Percentiles rank a stretch among this genome's conserved stretches.
Conservation (phyloP, 306 rosid genomes). For the Cyclanthera cordifolia region DNA sequence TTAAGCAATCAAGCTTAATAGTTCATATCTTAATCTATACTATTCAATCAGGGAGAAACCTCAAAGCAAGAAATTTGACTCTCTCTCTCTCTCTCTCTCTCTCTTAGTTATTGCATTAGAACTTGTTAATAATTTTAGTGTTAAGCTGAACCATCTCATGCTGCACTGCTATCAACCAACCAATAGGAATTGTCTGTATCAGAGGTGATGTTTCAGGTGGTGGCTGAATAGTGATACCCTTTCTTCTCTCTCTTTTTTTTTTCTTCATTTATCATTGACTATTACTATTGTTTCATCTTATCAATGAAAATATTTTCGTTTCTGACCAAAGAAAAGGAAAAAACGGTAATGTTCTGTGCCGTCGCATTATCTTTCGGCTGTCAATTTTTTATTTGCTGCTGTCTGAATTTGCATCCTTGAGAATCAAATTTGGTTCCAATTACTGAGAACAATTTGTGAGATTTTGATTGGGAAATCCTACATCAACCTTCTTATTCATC, state of each 20-base stretch:
- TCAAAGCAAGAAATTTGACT: neutral
- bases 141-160: neutral
- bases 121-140: neutral
- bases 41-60: neutral
- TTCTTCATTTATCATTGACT: neutral
- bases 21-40: constrained; percentile 1
- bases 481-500: neutral
- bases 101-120: neutral
- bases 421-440: neutral
- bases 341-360: neutral
- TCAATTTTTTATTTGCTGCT: neutral
- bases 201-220: constrained; percentile 18
- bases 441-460: neutral
- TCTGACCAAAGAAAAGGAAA: too few relatives aligned
- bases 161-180: constrained; percentile 1
- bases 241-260: neutral
- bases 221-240: constrained; percentile 11
- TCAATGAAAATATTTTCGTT: too few relatives aligned
- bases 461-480: neutral
- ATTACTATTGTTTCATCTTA: constrained; percentile 11
- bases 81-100: neutral
- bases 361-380: neutral
- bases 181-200: neutral
- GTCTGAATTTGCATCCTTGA: neutral
- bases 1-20: constrained; percentile 1